These are phyloP conservation scores for Candida sp. DNA, from an alignment of 1,139 yeast species.

Conservation along the genomic window DNA sequence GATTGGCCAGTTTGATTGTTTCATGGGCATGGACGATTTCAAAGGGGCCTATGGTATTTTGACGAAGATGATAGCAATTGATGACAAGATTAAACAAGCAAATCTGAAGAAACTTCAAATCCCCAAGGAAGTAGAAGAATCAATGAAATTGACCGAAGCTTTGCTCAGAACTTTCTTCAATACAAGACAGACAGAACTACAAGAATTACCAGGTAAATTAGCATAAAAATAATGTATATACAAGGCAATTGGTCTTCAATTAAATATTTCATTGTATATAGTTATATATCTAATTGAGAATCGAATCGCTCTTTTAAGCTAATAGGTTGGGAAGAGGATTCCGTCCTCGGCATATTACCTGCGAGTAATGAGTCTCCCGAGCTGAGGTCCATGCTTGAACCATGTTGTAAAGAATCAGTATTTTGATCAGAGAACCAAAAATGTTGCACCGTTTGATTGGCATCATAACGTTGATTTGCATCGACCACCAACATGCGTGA, in stretches of 20 bases:
- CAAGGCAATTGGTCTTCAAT: background rate
- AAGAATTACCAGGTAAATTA: constrained; percentile 4
- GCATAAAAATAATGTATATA: background rate
- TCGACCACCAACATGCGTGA: constrained; percentile 58
- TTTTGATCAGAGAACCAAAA: constrained; percentile 46
- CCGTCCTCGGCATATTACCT: background rate
- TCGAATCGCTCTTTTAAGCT: constrained; percentile 31
- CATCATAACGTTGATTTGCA: constrained; percentile 50
- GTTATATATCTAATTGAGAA: constrained; percentile 19
- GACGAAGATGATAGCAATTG: constrained; percentile 19
- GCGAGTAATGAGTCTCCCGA: background rate
- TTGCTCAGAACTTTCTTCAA: constrained; percentile 27
- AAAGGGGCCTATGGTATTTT: constrained; percentile 24
- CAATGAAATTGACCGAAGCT: constrained; percentile 21
- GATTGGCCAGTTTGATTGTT: constrained; percentile 72
- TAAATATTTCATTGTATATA: constrained; percentile 6
- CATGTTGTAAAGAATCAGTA: background rate
- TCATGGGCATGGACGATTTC: constrained; percentile 22
- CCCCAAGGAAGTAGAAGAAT: constrained; percentile 21
- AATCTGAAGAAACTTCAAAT: constrained; percentile 10
- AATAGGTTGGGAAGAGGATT: constrained; percentile 21
- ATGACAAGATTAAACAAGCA: constrained; percentile 18
- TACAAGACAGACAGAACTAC: constrained; percentile 24
- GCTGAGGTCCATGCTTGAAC: background rate
- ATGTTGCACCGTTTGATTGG: constrained; percentile 50